Percentiles rank a stretch among this genome's conserved stretches.
Conservation (phyloP, 225 moss, liverwort and hornwort genomes). For the Pseudoscleropodium purum region DNA sequence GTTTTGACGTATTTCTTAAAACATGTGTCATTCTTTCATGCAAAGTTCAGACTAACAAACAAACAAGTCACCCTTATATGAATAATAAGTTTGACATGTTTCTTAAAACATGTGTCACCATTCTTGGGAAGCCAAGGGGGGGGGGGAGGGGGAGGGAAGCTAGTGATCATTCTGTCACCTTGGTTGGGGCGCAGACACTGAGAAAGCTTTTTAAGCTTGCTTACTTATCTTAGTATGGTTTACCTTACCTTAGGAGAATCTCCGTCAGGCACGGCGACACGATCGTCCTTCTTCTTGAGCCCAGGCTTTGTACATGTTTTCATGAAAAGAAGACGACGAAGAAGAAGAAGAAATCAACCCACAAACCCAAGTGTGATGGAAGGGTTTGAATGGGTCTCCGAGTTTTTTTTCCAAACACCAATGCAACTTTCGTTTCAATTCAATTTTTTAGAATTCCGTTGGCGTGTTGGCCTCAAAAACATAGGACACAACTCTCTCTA, state of each 20-base stretch:
- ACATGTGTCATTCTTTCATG: neutral
- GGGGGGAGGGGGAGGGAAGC: no score
- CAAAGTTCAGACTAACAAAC: neutral
- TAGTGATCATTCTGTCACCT: no score
- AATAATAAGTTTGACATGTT: neutral
- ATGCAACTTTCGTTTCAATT: neutral
- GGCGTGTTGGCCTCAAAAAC: neutral
- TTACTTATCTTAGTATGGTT: no score
- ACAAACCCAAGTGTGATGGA: neutral
- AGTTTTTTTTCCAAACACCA: neutral
- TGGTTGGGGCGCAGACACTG: no score
- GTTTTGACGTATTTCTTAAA: neutral
- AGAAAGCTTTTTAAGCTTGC: no score
- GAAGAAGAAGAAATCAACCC: neutral
- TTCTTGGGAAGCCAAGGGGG: no score
- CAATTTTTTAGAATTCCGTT: neutral
- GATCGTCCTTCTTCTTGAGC: neutral
- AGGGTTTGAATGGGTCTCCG: constrained; percentile 6
- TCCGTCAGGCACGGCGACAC: neutral
- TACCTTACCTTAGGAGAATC: neutral
- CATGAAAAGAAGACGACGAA: no score
- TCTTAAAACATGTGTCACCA: neutral
- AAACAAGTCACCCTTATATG: neutral
- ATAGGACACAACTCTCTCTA: neutral
- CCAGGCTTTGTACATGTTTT: neutral